Evolutionary conservation across 140 eudicot genomes (phyloP), one percentile per base, ranked within the genome.

Genomic region (Artemisia princeps): DNA sequence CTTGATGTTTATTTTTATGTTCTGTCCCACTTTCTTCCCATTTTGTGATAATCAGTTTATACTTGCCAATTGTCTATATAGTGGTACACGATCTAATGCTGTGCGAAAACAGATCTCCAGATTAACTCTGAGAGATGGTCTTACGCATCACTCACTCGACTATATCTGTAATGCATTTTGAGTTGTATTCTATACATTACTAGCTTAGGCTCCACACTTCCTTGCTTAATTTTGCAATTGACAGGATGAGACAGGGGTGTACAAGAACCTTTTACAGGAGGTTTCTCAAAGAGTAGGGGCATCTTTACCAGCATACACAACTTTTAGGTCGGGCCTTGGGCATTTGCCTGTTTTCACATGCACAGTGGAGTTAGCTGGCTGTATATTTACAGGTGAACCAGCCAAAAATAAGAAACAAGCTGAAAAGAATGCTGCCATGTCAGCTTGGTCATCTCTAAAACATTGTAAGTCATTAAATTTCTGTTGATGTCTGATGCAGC

Each of bases 161-260:
- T 37, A 5, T 37, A 37, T 37, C 42, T 6, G 28, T 37, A 30
- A 7, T 37, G 44, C 44, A 37, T 37, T 37, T 33, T 37, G 6
- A 37, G 44, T 37, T 37, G 53, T 13, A 20, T 20, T 12, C 5
- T 1, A 19, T 26, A 5, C 6, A 66, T 65, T 14, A 2, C 42
- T 51, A 23, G 28, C 3, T 4, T 8, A 33, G 55, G 9, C 33
- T 53, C 16, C 42, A 50, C 10, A 62, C 16, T 45, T 60, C 42
- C 23, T 22, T 60, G 56, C 9, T 24, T 12, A 6, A 11, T 37
- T 68, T 48, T 44, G 52, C 3, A 22, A 48, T 76, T 58, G 14
- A 51, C 60, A 86, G 94, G 94, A 86, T 73, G 88, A 86, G 52
- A 80, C 88, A 11, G 88, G 94, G 75, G 94, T 86, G 62, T 86